Percentiles rank a stretch among this genome's conserved stretches.
Evolutionary conservation across 75 land plant species (phyloP).

Genomic region (Pinus taeda): DNA sequence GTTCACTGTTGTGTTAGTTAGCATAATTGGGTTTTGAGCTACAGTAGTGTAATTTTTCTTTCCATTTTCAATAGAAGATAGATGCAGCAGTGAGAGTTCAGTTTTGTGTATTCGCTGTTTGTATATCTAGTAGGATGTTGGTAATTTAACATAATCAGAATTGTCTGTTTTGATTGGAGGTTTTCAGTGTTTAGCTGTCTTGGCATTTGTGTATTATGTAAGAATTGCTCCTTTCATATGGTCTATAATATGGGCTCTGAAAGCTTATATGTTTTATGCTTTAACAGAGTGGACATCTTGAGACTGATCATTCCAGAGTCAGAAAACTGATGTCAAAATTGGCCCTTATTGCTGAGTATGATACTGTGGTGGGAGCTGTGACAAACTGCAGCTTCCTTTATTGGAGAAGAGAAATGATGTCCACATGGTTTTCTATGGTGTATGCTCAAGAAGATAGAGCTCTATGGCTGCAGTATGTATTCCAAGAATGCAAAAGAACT

Average conservation of each 20-base stretch:
- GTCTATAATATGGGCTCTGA: neutral
- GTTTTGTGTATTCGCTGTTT: too few relatives aligned
- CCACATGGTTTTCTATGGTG: conserved; percentile 47
- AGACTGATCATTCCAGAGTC: conserved; percentile 12
- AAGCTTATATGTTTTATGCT: neutral
- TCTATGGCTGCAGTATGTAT: conserved; percentile 42
- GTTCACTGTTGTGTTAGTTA: too few relatives aligned
- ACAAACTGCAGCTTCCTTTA: conserved; percentile 53
- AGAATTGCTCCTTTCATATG: neutral
- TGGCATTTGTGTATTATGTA: neutral
- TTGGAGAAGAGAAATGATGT: conserved; percentile 52
- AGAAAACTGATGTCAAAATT: conserved; percentile 24
- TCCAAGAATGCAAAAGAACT: neutral
- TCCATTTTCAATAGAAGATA: too few relatives aligned
- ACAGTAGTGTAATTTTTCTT: too few relatives aligned
- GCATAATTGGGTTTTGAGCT: too few relatives aligned
- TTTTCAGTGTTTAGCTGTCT: too few relatives aligned
- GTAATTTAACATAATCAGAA: too few relatives aligned
- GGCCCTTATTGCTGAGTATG: conserved; percentile 25
- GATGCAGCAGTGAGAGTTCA: too few relatives aligned
- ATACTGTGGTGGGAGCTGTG: conserved; percentile 15
- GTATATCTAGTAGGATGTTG: too few relatives aligned
- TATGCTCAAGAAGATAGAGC: conserved; percentile 33
- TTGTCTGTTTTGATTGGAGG: too few relatives aligned
- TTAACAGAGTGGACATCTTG: conserved; percentile 9